Evolutionary conservation across 116 monocot genomes (phyloP), one percentile per base, ranked within the genome.

Genomic region (Cymodocea nodosa): DNA sequence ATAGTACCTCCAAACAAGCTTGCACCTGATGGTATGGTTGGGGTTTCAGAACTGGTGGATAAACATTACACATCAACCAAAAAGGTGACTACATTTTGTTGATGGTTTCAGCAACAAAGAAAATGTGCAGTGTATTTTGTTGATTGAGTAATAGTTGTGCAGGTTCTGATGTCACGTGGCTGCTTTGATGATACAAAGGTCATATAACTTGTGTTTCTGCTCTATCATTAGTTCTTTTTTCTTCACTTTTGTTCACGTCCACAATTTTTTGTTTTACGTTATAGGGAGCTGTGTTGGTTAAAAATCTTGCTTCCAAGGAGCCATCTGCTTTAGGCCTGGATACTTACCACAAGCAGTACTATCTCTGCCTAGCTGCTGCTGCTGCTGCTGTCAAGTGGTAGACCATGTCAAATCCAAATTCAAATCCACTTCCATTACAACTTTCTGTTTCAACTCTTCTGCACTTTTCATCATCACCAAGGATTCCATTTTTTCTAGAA

Each of bases 141-240:
- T 50, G 23, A 64, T 39, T 9, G 50, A 50, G 50, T 50, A 66
- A n/a, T 13, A 12, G 14, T 6, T 48, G 9, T 66, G 66, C 82
- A 99, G 98, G 68, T 99, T 51, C 65, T 78, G 56, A 84, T 99
- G 79, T 64, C 83, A 35, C 89, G 99, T 76, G 79, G 92, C 17
- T 92, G 79, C 75, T 99, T 92, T 75, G 89, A 99, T 80, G 99
- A 99, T 59, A 92, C 89, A 50, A 99, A 85, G 99, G 99, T 99
- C n/a, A 14, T 51, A 11, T n/a, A 53, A 34, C 23, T 48, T 23
- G 51, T 12, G 50, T 35, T 62, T 39, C 36, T 37, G 12, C 56
- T 13, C 11, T 14, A 4, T 40, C 39, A 62, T 62, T 62, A 36
- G 0, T 62, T 36, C 36, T 62, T 8, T 35, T 64, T 23, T 60